A percentile compares a stretch with the other conserved stretches of the same genome.
These are phyloP conservation scores for Yarrowia sp. DNA, from an alignment of 805 yeast species.

Conservation along the genomic window DNA sequence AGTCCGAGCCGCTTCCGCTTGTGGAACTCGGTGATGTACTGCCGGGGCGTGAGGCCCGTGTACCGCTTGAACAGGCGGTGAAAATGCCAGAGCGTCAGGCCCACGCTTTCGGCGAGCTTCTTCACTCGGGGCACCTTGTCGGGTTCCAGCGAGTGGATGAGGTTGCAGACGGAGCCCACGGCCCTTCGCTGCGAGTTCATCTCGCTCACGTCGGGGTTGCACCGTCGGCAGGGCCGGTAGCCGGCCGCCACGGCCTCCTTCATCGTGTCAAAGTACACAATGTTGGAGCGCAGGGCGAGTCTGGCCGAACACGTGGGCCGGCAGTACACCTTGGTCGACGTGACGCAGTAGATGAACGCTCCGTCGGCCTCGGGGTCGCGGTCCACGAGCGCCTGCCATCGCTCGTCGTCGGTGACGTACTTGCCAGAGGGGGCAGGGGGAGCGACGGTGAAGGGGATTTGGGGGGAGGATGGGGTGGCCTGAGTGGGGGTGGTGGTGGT, in stretches of 20 bases:
- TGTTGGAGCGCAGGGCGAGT: conserved; percentile 53
- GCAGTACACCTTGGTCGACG: conserved; percentile 55
- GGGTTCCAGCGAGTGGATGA: conserved; percentile 39
- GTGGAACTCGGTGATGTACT: conserved; percentile 38
- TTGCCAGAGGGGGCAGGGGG: conserved; percentile 42
- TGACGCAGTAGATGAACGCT: conserved; percentile 52
- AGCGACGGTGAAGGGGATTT: conserved; percentile 28
- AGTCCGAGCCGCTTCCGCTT: conserved; percentile 36
- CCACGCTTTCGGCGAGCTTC: conserved; percentile 38
- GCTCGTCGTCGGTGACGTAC: conserved; percentile 45
- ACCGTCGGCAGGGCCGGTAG: conserved; percentile 59
- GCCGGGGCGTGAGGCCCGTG: conserved; percentile 36
- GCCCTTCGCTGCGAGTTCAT: conserved; percentile 38
- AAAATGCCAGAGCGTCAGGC: conserved; percentile 37
- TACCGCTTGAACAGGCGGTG: conserved; percentile 38
- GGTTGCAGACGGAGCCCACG: conserved; percentile 30
- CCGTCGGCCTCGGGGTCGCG: conserved; percentile 58
- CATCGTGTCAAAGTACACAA: conserved; percentile 54
- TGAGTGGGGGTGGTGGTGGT: neutral
- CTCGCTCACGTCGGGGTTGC: conserved; percentile 57
- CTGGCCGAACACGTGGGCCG: conserved; percentile 70
- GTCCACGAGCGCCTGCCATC: conserved; percentile 54
- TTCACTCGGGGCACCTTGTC: conserved; percentile 37
- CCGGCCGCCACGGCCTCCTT: conserved; percentile 57
- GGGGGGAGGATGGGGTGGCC: conserved; percentile 15